Percentiles rank a stretch among this genome's conserved stretches.
Conservation (phyloP, 768 basidiomycete genomes). For the Porpolomopsis calyptriformis region DNA sequence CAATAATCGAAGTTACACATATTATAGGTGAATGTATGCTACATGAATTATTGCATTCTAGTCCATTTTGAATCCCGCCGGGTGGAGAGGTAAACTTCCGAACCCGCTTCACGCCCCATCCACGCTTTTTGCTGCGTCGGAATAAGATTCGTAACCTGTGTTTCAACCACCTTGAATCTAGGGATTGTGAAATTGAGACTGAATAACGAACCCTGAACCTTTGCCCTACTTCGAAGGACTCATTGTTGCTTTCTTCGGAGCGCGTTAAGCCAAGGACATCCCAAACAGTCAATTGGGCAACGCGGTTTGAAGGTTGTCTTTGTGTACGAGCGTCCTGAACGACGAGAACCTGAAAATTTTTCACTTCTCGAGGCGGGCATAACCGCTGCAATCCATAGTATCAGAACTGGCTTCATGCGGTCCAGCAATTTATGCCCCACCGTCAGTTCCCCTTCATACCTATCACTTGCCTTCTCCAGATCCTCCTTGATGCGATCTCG, state of each 20-base stretch:
- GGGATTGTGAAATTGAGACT: slow-evolving; percentile 5
- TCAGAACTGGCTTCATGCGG: too few relatives aligned
- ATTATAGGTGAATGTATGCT: too few relatives aligned
- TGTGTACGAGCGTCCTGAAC: slow-evolving; percentile 51
- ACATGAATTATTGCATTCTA: too few relatives aligned
- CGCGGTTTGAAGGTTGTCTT: slow-evolving; percentile 42
- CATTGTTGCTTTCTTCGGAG: slow-evolving; percentile 39
- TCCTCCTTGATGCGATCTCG: slow-evolving; percentile 38
- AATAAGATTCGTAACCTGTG: slow-evolving; percentile 52
- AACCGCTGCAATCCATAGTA: slow-evolving; percentile 30
- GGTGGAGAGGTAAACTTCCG: slow-evolving; percentile 63
- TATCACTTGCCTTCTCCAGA: slow-evolving; percentile 38
- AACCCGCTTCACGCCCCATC: slow-evolving; percentile 51
- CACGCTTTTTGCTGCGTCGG: slow-evolving; percentile 63
- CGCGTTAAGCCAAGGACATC: slow-evolving; percentile 47
- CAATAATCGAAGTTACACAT: too few relatives aligned
- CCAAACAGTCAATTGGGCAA: slow-evolving; percentile 78
- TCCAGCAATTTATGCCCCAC: too few relatives aligned
- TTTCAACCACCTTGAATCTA: background rate
- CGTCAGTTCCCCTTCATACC: slow-evolving; percentile 64
- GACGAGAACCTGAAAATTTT: slow-evolving; percentile 64
- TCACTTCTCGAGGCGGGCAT: slow-evolving; percentile 68
- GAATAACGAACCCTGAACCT: slow-evolving; percentile 48
- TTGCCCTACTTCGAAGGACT: slow-evolving; percentile 51
- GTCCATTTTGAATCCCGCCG: slow-evolving; percentile 58